phyloP scores from a whole-genome alignment of 2,329 filamentous ascomycete genomes.

The Pyrenophora teres region DNA sequence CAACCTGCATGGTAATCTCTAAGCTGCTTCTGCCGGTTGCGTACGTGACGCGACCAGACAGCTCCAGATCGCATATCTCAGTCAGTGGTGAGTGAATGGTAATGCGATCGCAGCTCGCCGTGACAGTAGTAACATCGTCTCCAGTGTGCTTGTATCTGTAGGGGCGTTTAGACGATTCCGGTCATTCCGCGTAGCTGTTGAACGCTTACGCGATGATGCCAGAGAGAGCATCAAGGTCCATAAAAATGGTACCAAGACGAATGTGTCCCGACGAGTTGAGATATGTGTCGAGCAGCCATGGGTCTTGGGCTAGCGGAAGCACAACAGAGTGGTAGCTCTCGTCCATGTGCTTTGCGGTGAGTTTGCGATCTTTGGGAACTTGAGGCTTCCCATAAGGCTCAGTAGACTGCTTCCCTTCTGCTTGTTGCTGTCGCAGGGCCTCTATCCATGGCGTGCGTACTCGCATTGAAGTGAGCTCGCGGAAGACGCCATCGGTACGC shows the following conservation, averaged over 20 bases:
- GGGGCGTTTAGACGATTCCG: constrained; percentile 19
- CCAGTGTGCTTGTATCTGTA: constrained; percentile 69
- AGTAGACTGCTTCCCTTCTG: constrained; percentile 37
- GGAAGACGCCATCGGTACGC: constrained; percentile 63
- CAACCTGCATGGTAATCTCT: constrained; percentile 75
- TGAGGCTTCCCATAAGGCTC: constrained; percentile 40
- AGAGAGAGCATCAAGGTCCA: constrained; percentile 79
- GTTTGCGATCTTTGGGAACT: constrained; percentile 56
- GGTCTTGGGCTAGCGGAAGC: constrained; percentile 72
- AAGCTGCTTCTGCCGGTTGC: constrained; percentile 74
- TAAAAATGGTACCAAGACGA: constrained; percentile 72
- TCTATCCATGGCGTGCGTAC: constrained; percentile 71
- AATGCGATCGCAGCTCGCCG: constrained; percentile 67
- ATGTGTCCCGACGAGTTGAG: constrained; percentile 77
- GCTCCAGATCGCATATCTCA: constrained; percentile 78
- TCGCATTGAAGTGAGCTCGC: constrained; percentile 52
- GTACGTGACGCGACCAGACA: constrained; percentile 71
- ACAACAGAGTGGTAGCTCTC: constrained; percentile 73
- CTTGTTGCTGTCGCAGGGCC: constrained; percentile 61
- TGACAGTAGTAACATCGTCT: constrained; percentile 66
- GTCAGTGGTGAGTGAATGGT: constrained; percentile 72
- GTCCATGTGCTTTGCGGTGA: constrained; percentile 70
- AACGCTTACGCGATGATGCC: constrained; percentile 66
- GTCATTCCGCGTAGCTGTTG: constrained; percentile 60
- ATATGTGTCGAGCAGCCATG: constrained; percentile 78